phyloP scores from a whole-genome alignment of 192 early-diverging fungal species.

The Rhizophlyctis rosea region DNA sequence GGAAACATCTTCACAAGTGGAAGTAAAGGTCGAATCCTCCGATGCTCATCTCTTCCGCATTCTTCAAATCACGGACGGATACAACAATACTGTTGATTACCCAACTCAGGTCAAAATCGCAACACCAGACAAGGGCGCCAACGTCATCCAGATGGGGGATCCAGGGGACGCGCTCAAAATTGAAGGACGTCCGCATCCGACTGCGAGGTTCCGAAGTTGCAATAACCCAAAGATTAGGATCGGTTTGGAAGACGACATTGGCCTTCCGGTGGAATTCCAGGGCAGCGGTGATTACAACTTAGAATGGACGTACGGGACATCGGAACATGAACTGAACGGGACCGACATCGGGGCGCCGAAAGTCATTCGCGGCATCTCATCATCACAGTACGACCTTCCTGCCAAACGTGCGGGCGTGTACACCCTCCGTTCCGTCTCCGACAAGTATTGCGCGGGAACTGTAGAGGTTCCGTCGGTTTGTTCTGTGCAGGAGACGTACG shows the following conservation, averaged over 20 bases:
- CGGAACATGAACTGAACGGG: no score
- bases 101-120: conserved; percentile 6
- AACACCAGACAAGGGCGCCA: conserved; percentile 2
- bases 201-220: conserved; percentile 28
- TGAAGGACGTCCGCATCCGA: conserved; percentile 28
- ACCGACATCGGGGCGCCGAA: conserved; percentile 15
- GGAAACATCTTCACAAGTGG: conserved; percentile 8
- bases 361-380: conserved; percentile 5
- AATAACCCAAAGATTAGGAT: conserved; percentile 30
- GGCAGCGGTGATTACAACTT: conserved; percentile 55
- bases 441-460: conserved; percentile 38
- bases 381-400: not conserved
- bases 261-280: conserved; percentile 45
- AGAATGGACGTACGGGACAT: conserved; percentile 7
- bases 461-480: conserved; percentile 24
- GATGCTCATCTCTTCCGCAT: conserved; percentile 29
- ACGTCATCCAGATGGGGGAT: not conserved
- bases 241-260: not conserved
- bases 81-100: conserved; percentile 41
- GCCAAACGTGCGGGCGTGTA: conserved; percentile 38
- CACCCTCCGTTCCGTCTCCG: conserved; percentile 29
- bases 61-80: conserved; percentile 32
- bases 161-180: conserved; percentile 25
- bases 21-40: conserved; percentile 29
- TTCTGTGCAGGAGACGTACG: conserved; percentile 30